Evolutionary conservation across 2,329 filamentous ascomycete genomes (phyloP).

Genomic region (Aspergillus sp.): DNA sequence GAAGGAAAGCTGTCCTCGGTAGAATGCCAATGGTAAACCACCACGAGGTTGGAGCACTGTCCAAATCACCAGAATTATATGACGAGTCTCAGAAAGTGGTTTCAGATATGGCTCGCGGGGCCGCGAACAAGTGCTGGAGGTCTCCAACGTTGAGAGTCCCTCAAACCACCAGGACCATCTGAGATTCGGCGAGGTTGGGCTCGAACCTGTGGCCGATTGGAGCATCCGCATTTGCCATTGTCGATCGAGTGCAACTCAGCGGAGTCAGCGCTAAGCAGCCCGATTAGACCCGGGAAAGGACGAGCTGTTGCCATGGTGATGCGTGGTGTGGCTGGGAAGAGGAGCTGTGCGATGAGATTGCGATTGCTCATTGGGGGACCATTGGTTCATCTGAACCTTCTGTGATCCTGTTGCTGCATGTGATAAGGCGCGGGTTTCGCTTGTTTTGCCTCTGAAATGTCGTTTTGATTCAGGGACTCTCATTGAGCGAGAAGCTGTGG

Average conservation of each 20-base stretch:
- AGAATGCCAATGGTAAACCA: conserved; percentile 15
- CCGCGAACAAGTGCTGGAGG: too few species aligned
- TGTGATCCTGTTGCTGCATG: conserved; percentile 3
- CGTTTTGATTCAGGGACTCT: not conserved
- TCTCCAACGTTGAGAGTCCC: too few species aligned
- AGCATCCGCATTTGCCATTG: conserved; percentile 2
- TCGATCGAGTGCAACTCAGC: conserved; percentile 18
- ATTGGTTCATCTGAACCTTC: not conserved
- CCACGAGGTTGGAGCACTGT: conserved; percentile 12
- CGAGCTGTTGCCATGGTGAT: conserved; percentile 24
- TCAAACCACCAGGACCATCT: not conserved
- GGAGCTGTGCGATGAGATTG: conserved; percentile 11
- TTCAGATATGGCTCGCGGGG: not conserved
- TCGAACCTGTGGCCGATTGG: conserved; percentile 4
- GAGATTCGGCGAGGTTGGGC: not conserved
- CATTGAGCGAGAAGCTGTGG: not conserved
- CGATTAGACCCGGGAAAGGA: conserved; percentile 17
- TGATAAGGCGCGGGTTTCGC: conserved; percentile 5
- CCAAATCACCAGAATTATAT: not conserved
- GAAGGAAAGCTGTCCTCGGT: not conserved
- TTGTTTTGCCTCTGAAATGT: not conserved
- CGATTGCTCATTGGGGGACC: conserved; percentile 5
- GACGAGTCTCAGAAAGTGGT: conserved; percentile 3
- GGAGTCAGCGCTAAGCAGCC: conserved; percentile 14
- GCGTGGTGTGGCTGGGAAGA: conserved; percentile 8